Base-by-base conservation (phyloP, 305 asterid species). In the Andrographis paniculata region DNA sequence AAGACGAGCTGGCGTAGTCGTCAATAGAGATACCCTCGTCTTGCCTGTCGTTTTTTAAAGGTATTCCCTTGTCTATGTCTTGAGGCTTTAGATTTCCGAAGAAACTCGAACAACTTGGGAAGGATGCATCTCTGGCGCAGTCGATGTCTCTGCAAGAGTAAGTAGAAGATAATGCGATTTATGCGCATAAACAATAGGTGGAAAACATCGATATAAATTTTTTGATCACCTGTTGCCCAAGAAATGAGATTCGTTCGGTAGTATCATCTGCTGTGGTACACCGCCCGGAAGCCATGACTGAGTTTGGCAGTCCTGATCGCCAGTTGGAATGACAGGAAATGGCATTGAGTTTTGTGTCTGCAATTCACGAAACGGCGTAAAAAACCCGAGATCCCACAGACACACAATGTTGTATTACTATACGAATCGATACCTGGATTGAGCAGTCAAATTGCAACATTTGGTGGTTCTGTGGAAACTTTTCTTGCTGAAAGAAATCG, bases 1-100 rank as follows among this genome's bases (percentile, higher is more conserved):
- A 75, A 38, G 70, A 42, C 52, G 78, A 66, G 52, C 69, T 70
- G 3, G 68, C 63, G 40, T 70, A 72, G 69, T 82, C 93, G 9
- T 82, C 78, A 20, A 76, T 41, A 14, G 75, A 69, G 59, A 70
- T 61, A 5, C 73, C 69, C 41, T 82, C 71, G 46, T 74, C 75
- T 37, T 68, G 77, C 37, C 79, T 61, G 9, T 69, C 66, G 1
- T 44, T 64, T 55, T 68, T 70, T 49, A 53, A 17, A 49, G 71
- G 70, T 59, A 70, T 69, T 14, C 72, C 42, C 52, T 19, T 66
- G 41, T 75, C 83, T 17, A 74, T 41, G 20, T 72, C 70, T 1
- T 62, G 63, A 17, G 67, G 80, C 45, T 73, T 77, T 43, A 66
- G 62, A 2, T 48, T 59, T 14, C 55, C 58, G 41, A 74, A 79